Conservation (phyloP, 805 yeast species). For the Starmerella lactis-condensi region DNA sequence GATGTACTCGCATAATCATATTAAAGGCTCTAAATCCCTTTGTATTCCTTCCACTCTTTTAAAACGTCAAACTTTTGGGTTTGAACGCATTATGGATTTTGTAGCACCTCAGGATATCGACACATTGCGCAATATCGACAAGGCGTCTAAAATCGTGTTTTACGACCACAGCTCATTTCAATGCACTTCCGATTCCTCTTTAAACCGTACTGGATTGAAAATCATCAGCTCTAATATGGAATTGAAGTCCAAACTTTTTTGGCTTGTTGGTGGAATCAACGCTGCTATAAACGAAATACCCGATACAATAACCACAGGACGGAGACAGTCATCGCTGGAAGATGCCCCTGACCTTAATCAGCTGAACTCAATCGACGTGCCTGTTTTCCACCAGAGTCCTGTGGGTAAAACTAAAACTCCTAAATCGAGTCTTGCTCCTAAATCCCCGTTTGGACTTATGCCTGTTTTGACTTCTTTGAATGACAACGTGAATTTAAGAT, state of each 20-base stretch:
- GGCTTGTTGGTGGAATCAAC: conserved; percentile 13
- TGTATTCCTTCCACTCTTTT: conserved; percentile 81
- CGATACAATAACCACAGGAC: conserved; percentile 3
- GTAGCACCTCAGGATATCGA: conserved; percentile 21
- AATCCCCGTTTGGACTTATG: conserved; percentile 11
- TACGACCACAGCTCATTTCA: conserved; percentile 14
- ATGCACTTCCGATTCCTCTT: conserved; percentile 5
- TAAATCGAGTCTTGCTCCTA: conserved; percentile 8
- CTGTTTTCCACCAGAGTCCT: too few relatives aligned
- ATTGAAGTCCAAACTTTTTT: conserved; percentile 6
- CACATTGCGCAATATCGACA: conserved; percentile 15
- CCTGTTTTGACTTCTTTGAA: conserved; percentile 10
- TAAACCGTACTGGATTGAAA: conserved; percentile 14
- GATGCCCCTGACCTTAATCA: too few relatives aligned
- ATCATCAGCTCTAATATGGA: conserved; percentile 8
- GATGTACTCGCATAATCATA: conserved; percentile 42
- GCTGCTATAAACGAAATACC: conserved; percentile 6
- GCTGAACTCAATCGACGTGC: too few relatives aligned
- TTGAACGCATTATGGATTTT: conserved; percentile 26
- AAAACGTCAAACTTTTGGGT: conserved; percentile 52
- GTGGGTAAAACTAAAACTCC: background rate
- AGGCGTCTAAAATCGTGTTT: conserved; percentile 12
- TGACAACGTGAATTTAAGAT: too few relatives aligned
- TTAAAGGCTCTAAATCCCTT: conserved; percentile 48
- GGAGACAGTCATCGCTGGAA: too few relatives aligned